These are phyloP conservation scores for Taphrina deformans DNA, from an alignment of 1,139 yeast species.

Conservation along the genomic window DNA sequence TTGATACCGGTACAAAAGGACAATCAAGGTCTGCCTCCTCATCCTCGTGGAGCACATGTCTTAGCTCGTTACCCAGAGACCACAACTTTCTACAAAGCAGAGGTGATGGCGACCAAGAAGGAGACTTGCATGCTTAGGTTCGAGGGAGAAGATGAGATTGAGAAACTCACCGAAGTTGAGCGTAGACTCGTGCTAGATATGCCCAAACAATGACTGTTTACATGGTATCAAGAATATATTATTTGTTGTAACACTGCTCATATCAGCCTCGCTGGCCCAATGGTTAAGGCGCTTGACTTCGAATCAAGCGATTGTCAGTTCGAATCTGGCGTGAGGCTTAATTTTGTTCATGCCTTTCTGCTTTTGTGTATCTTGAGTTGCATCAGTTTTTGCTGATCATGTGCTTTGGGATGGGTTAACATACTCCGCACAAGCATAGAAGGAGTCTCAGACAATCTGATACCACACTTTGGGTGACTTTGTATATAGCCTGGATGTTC, in stretches of 20 bases:
- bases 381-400: too few relatives aligned
- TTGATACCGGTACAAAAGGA: constrained; percentile 68
- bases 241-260: background rate
- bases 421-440: too few relatives aligned
- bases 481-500: too few relatives aligned
- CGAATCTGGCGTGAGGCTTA: constrained; percentile 28
- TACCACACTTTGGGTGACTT: too few relatives aligned
- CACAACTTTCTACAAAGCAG: constrained; percentile 93
- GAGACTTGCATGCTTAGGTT: constrained; percentile 77
- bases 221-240: background rate
- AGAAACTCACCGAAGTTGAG: constrained; percentile 91
- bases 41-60: constrained; percentile 76
- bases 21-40: constrained; percentile 54
- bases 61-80: constrained; percentile 97
- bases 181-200: constrained; percentile 65
- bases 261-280: constrained; percentile 22
- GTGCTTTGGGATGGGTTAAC: too few relatives aligned
- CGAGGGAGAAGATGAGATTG: constrained; percentile 97
- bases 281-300: constrained; percentile 29
- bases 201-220: constrained; percentile 12
- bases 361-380: too few relatives aligned
- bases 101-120: constrained; percentile 74
- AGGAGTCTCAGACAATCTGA: too few relatives aligned
- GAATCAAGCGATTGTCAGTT: constrained; percentile 27
- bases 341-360: background rate